Evolutionary conservation across 805 yeast species (phyloP).

Genomic region (Kodamaea restingae): DNA sequence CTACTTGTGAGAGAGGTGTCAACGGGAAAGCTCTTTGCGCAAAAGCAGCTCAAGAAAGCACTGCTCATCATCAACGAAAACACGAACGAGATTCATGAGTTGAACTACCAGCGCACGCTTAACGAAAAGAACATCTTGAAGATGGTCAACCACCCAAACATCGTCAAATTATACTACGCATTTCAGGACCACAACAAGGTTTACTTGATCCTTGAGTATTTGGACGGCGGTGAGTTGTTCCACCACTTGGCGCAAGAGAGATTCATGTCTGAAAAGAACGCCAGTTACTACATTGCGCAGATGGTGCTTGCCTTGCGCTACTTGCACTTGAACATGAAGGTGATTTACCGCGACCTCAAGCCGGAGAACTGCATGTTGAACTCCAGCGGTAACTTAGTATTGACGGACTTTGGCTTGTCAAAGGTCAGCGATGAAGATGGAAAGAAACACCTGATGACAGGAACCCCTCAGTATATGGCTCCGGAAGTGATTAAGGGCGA

Average conservation of each 20-base stretch:
- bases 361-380: constrained; percentile 46
- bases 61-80: constrained; percentile 31
- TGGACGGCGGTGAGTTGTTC: constrained; percentile 45
- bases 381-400: constrained; percentile 36
- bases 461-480: constrained; percentile 47
- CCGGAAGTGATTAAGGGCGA: constrained; percentile 43
- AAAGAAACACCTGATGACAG: constrained; percentile 32
- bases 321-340: constrained; percentile 34
- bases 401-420: constrained; percentile 43
- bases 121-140: constrained; percentile 41
- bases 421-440: constrained; percentile 28
- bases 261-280: constrained; percentile 30
- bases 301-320: constrained; percentile 38
- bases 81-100: constrained; percentile 28
- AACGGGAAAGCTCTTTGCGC: constrained; percentile 40
- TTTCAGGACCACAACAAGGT: constrained; percentile 43
- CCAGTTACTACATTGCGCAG: constrained; percentile 41
- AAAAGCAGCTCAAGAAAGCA: constrained; percentile 40
- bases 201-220: constrained; percentile 40
- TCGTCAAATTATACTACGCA: constrained; percentile 42
- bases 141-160: constrained; percentile 41
- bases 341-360: constrained; percentile 41
- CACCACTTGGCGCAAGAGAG: constrained; percentile 33
- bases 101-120: constrained; percentile 35
- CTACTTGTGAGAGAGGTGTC: constrained; percentile 35